Evolutionary conservation across 768 basidiomycete genomes (phyloP), one percentile per base, ranked within the genome.

Genomic region (Coprinellus micaceus): DNA sequence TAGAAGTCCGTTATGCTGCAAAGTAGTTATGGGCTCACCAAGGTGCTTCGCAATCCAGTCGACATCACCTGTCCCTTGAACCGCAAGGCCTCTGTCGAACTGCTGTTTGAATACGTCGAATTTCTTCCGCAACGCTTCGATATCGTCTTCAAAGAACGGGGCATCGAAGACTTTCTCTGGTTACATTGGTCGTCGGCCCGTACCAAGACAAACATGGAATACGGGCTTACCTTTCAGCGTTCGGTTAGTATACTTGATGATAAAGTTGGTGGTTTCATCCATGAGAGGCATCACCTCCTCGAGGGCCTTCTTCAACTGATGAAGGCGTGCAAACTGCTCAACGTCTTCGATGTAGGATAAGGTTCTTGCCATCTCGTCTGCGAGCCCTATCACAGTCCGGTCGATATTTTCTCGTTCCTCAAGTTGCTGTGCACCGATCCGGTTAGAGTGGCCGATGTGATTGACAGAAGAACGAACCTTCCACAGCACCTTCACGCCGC

Each of bases 201-300:
- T 29, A 46, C 25, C n/a, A 37, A 37, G 19, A 36, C 30, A 41
- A 24, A 39, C 22, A 17, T 45, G 19, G 25, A 43, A 39, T 50
- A 15, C 4, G 26, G 19, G 48, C 52, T 5, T 15, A 64, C 65
- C 37, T 19, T 22, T 36, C 7, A 22, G 43, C 28, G 56, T 60
- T n/a, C 58, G 59, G 44, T 48, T 56, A 3, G 54, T 56, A 28
- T 53, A 61, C 37, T 46, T 44, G 12, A 65, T 12, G 15, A 66
- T 64, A 44, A 68, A 68, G 29, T 63, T 67, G 1, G 60, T 56
- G 6, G 67, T 65, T 2, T 65, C 61, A 12, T 62, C 59, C 49
- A 69, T 58, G 13, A 69, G 54, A 2, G 61, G 63, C 28, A 47
- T 17, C 2, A 67, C 57, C 15, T 66, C 65, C 30, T 64, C 61